These are phyloP conservation scores for Entonaema liquescens DNA, from an alignment of 495 filamentous ascomycete species.

Conservation along the genomic window DNA sequence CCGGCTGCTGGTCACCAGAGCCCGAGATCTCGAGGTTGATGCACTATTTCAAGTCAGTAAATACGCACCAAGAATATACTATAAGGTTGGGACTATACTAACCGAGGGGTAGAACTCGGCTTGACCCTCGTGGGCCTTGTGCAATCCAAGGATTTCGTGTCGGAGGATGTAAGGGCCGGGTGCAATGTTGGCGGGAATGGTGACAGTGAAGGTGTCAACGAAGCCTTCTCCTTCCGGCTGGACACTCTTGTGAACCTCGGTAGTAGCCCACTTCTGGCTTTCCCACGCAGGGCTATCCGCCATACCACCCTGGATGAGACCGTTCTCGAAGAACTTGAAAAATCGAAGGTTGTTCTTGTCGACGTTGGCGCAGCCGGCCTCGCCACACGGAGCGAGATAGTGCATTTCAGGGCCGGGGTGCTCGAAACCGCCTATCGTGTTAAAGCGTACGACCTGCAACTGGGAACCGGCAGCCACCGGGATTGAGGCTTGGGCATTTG, in stretches of 20 bases:
- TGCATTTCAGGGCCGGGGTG: conserved; percentile 63
- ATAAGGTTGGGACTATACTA: conserved; percentile 36
- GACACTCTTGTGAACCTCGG: conserved; percentile 35
- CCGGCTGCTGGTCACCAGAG: conserved; percentile 56
- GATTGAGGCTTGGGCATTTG: conserved; percentile 45
- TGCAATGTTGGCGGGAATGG: conserved; percentile 65
- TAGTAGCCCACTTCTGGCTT: conserved; percentile 65
- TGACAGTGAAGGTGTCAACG: conserved; percentile 71
- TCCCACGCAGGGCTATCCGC: conserved; percentile 50
- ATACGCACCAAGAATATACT: neutral
- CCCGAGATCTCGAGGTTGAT: conserved; percentile 64
- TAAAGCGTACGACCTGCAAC: conserved; percentile 49
- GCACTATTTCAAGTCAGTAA: conserved; percentile 26
- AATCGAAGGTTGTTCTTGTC: conserved; percentile 72
- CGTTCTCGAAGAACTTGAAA: conserved; percentile 75
- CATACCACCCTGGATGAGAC: conserved; percentile 58
- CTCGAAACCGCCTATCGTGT: conserved; percentile 43
- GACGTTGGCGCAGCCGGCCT: conserved; percentile 69
- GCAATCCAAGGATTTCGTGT: conserved; percentile 77
- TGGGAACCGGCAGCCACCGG: conserved; percentile 47
- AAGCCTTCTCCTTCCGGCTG: conserved; percentile 60
- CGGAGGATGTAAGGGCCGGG: conserved; percentile 76
- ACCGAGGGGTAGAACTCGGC: conserved; percentile 78
- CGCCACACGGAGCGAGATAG: conserved; percentile 77
- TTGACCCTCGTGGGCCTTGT: conserved; percentile 62